These are phyloP conservation scores for Zhuliangozyma blackwelliae DNA, from an alignment of 1,139 yeast species.

Conservation along the genomic window DNA sequence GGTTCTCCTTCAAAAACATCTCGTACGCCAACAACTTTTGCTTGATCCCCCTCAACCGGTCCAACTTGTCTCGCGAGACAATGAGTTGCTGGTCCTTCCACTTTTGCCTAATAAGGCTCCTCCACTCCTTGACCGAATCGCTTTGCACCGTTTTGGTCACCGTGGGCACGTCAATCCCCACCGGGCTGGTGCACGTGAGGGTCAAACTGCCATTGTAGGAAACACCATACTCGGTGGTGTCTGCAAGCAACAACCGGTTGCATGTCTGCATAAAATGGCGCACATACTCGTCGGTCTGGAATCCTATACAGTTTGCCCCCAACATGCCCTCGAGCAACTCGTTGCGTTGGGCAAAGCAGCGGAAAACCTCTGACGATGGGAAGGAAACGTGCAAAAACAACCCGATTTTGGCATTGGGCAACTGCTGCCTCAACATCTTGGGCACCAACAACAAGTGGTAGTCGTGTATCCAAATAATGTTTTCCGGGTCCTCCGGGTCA, in stretches of 20 bases:
- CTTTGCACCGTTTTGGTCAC: constrained; percentile 44
- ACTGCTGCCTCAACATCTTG: constrained; percentile 65
- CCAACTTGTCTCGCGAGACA: constrained; percentile 86
- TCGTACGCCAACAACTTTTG: constrained; percentile 89
- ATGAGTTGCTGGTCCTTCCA: constrained; percentile 72
- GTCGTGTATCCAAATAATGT: constrained; percentile 85
- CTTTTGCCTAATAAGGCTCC: constrained; percentile 64
- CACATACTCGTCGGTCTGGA: constrained; percentile 90
- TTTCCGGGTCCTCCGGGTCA: constrained; percentile 40
- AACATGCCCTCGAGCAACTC: constrained; percentile 75
- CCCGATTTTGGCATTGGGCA: constrained; percentile 87
- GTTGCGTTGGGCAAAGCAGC: constrained; percentile 87
- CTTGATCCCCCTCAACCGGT: constrained; percentile 80
- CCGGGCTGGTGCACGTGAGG: constrained; percentile 67
- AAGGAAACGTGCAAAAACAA: constrained; percentile 90
- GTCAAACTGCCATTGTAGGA: constrained; percentile 65
- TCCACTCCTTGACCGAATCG: constrained; percentile 65
- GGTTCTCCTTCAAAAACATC: constrained; percentile 64
- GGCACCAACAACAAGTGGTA: constrained; percentile 89
- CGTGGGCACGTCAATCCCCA: constrained; percentile 78
- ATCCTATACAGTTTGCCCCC: constrained; percentile 83
- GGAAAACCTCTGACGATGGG: constrained; percentile 92
- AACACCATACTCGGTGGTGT: constrained; percentile 72
- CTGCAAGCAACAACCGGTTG: constrained; percentile 77
- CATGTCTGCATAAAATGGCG: constrained; percentile 92